Base-by-base conservation (phyloP, 139 green algal species). In the Desmodesmus armatus region DNA sequence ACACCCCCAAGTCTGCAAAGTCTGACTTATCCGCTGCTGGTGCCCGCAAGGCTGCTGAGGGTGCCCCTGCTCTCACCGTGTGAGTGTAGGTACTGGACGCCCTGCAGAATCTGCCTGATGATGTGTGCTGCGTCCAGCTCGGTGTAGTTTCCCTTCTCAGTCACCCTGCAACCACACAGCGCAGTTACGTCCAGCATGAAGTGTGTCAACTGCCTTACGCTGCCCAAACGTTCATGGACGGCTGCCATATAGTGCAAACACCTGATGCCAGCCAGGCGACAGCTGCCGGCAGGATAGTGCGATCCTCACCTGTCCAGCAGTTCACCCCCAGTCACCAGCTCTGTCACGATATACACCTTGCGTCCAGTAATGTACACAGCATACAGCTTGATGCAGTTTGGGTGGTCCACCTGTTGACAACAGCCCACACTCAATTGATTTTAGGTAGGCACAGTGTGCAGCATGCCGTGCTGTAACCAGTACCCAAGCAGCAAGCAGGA, bases 341-440 rank as follows among this genome's bases (percentile, higher is more conserved):
- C 94, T 2, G 94, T 96, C 29, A 96, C 91, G 19, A 96, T 88
- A 88, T 95, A 96, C 33, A 96, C 93, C 69, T 95, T 95, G 40
- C 91, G 87, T 1, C 88, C 88, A 0, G 92, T 95, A 23, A 95
- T 92, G 83, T 93, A 96, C n/a, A 96, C 92, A 31, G 92, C 91
- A 81, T 91, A 93, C 29, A 96, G 83, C 77, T 91, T 91, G 67
- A 96, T 96, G 82, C 93, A 96, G 87, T 95, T 94, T 5, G 90
- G 91, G 79, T 96, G 93, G 66, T 93, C 89, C 5, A 95, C 91
- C 91, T 95, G 88, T n/a, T n/a, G n/a, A n/a, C n/a, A n/a, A 9
- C 9, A n/a, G 9, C 60, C 27, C 60, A 63, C 53, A 21, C 53
- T n/a, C n/a, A n/a, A n/a, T n/a, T n/a, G n/a, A n/a, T n/a, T n/a